Conservation (phyloP, 2,329 filamentous ascomycete species). For the Sclerotinia subarctica region DNA sequence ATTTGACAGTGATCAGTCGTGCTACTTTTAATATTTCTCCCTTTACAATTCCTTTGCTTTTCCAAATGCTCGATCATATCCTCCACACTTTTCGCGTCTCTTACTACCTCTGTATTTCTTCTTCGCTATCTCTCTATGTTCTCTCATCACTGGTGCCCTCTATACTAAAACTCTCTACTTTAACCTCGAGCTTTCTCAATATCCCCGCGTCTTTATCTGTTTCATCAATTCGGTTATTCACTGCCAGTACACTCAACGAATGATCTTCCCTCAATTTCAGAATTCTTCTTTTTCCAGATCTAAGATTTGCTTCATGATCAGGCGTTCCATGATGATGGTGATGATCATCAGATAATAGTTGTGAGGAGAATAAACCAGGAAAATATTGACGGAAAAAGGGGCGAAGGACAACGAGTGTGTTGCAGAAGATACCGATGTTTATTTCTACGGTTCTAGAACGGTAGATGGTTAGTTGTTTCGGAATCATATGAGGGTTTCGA, state of each 20-base stretch:
- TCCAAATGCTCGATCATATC: not conserved
- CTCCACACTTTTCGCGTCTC: not conserved
- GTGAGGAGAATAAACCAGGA: not conserved
- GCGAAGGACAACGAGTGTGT: not conserved
- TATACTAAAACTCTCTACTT: not conserved
- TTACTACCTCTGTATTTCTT: not conserved
- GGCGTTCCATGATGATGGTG: not conserved
- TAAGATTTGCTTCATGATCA: not conserved
- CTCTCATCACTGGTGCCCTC: not conserved
- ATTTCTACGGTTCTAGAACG: not conserved
- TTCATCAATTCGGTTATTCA: not conserved
- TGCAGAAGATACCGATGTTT: not conserved
- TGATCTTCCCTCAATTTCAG: not conserved
- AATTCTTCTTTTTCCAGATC: not conserved
- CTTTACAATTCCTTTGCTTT: no score
- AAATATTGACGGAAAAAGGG: not conserved
- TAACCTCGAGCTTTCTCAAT: not conserved
- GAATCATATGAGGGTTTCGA: no score
- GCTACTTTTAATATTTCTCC: no score
- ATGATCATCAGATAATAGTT: not conserved
- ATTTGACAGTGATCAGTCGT: no score
- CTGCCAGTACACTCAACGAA: not conserved
- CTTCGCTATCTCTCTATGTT: not conserved
- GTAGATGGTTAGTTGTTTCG: not conserved
- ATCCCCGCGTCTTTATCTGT: not conserved